Evolutionary conservation across 345 rosid genomes (phyloP), one percentile per base, ranked within the genome.

Genomic region (Streptanthus diversifolius): DNA sequence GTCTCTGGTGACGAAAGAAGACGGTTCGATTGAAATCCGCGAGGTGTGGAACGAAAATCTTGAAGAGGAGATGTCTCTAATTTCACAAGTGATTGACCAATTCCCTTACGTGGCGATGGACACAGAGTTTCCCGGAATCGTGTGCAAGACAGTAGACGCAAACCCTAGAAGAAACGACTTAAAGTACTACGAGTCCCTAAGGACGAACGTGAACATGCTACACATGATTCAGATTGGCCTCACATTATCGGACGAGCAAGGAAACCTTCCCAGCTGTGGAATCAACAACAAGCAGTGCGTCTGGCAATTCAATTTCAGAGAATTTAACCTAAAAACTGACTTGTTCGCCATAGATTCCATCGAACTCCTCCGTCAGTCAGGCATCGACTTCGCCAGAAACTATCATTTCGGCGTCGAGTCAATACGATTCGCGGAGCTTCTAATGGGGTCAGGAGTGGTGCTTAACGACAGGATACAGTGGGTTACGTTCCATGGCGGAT

Each of bases 401-500:
- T 83, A 61, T 21, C 85, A 82, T 19, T 63, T 51, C 52, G 96
- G 98, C 12, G 76, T 92, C 35, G 87, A 86, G 44, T 82, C 88
- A 0, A 8, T 3, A 62, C 63, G 77, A 45, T 92, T 89, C 8
- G 90, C 87, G 7, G 88, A 86, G 81, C 78, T 86, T 44, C 53
- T 92, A 45, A 90, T 86, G 86, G 80, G 93, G 0, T 92, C 96
- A 0, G 95, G 93, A 30, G 79, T 92, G 12, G 92, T 92, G 65
- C 81, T 92, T 80, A 85, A 86, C 75, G 87, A 85, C 27, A 80
- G 27, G 36, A 83, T 90, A 30, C 84, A 84, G 33, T 92, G 98
- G 98, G 89, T 89, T 62, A 92, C 98, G 21, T 92, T 92, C 73
- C 98, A 92, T 54, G 83, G 98, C 22, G 96, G 93, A 3, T 90